Conservation (phyloP, 805 yeast species). For the Jamesozyma piceae region DNA sequence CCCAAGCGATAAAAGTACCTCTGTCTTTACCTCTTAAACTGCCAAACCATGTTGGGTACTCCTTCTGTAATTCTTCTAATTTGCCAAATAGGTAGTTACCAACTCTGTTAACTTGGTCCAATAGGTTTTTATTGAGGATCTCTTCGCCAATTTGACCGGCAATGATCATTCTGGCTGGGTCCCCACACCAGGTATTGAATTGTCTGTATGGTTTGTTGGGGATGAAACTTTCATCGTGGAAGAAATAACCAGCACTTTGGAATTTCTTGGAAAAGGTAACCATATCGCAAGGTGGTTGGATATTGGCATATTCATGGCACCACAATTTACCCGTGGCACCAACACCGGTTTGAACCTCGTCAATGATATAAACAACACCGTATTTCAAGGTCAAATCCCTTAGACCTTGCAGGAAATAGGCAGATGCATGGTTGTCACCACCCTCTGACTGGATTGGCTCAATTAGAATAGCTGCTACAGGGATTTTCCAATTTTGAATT, state of each 20-base stretch:
- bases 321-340: slow-evolving; percentile 66
- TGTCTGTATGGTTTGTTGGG: slow-evolving; percentile 59
- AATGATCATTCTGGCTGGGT: slow-evolving; percentile 57
- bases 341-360: slow-evolving; percentile 69
- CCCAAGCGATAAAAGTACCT: slow-evolving; percentile 63
- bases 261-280: slow-evolving; percentile 65
- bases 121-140: slow-evolving; percentile 40
- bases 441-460: slow-evolving; percentile 83
- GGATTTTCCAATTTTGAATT: slow-evolving; percentile 56
- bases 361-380: slow-evolving; percentile 53
- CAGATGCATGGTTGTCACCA: slow-evolving; percentile 64
- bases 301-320: slow-evolving; percentile 64
- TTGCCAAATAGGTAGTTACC: slow-evolving; percentile 46
- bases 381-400: slow-evolving; percentile 51
- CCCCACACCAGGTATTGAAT: slow-evolving; percentile 75
- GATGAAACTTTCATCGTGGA: slow-evolving; percentile 47
- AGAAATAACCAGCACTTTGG: slow-evolving; percentile 66
- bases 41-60: slow-evolving; percentile 35
- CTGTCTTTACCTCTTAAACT: slow-evolving; percentile 55
- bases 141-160: slow-evolving; percentile 54
- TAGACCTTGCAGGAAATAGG: slow-evolving; percentile 51
- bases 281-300: slow-evolving; percentile 54
- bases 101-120: slow-evolving; percentile 39
- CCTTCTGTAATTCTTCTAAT: slow-evolving; percentile 31
- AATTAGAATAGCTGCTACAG: slow-evolving; percentile 80